Conservation (phyloP, 192 early-diverging fungal species). For the Spizellomyces sp. region DNA sequence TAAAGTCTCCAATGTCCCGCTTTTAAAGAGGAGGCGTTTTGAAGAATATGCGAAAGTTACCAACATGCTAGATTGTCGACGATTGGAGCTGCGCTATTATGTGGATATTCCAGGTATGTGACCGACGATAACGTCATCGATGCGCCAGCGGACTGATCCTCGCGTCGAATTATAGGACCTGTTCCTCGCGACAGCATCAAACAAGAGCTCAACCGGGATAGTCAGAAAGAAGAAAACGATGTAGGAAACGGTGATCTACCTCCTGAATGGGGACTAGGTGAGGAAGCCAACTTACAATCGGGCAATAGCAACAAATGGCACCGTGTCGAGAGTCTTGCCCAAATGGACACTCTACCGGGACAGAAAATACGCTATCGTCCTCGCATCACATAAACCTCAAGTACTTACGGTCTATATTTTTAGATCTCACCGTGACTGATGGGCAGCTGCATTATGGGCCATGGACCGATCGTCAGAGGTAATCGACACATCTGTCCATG, state of each 20-base stretch:
- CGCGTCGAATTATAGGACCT: neutral
- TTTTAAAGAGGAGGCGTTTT: conserved; percentile 12
- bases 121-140: too few species aligned
- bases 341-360: too few species aligned
- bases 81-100: conserved; percentile 63
- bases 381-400: too few species aligned
- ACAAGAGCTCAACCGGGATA: neutral
- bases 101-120: conserved; percentile 65
- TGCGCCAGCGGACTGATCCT: too few species aligned
- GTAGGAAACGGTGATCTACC: conserved; percentile 46
- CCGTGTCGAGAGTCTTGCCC: too few species aligned
- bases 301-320: too few species aligned
- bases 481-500: neutral
- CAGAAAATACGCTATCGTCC: too few species aligned
- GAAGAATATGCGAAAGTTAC: conserved; percentile 72
- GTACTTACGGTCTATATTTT: neutral
- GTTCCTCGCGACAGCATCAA: neutral
- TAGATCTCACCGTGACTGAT: conserved; percentile 56
- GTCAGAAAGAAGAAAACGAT: conserved; percentile 6
- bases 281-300: neutral
- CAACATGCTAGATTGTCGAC: conserved; percentile 58
- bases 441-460: conserved; percentile 74
- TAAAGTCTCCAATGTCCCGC: conserved; percentile 39
- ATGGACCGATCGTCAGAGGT: conserved; percentile 79
- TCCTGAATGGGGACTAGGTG: conserved; percentile 69